Evolutionary conservation across 2,329 filamentous ascomycete genomes (phyloP), one percentile per base, ranked within the genome.

Genomic region (Furcasterigmium furcatum): DNA sequence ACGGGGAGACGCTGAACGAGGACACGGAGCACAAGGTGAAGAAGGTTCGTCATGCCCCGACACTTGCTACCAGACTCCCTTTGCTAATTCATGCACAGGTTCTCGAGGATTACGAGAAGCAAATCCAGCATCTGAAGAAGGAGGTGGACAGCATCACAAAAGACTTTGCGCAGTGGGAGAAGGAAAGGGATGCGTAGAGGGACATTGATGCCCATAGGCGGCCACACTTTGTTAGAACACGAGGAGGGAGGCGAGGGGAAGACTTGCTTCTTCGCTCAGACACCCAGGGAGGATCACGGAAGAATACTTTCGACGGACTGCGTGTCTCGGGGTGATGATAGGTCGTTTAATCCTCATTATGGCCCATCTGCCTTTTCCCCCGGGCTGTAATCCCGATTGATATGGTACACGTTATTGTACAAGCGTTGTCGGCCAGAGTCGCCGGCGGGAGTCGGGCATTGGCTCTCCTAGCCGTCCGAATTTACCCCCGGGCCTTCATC

Each of bases 31-130:
- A 74, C 48, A 84, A 85, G 63, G 79, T 87, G 35, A 88, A 88
- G 65, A 88, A 89, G 77, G 87, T 88, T 63, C 57, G 76, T 61
- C 13, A 9, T n/a, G 14, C 4, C 19, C 27, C 14, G 9, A 2
- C 2, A 2, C 13, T 16, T 41, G 41, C 20, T 16, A n/a, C 21
- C 12, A 10, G 19, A 35, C 19, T 20, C 20, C 19, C 29, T 16
- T n/a, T 14, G 40, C 40, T 42, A 42, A 42, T 19, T 9, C 7
- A 14, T 16, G 5, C 60, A 21, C 51, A 90, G 86, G 85, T 92
- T 39, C 67, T 92, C 56, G 84, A 87, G 57, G 87, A 91, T 59
- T 92, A 91, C 63, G 85, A 91, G 62, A 87, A 84, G 62, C 88
- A 92, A 69, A 73, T 94, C 27, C 74, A 79, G 59, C 85, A 91